Percentiles rank a stretch among this genome's conserved stretches.
phyloP scores from a whole-genome alignment of 331 rosid genomes.

The Pyrus hybrid region DNA sequence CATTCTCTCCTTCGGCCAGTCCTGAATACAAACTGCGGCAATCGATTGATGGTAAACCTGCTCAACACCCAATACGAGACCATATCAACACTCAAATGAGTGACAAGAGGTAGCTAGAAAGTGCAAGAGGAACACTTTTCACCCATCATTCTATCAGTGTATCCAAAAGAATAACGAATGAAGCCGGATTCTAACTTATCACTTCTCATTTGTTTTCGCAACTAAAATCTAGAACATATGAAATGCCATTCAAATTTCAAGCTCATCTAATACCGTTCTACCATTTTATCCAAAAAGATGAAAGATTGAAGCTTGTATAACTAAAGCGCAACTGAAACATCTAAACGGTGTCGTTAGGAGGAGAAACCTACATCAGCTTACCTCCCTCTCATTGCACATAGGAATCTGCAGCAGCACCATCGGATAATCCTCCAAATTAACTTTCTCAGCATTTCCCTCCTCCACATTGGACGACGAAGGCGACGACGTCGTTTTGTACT shows the following conservation, averaged over 20 bases:
- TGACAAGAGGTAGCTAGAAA: background rate
- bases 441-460: constrained; percentile 19
- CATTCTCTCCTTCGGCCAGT: constrained; percentile 96
- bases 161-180: background rate
- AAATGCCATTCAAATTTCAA: background rate
- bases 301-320: background rate
- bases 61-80: constrained; percentile 11
- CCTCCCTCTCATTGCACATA: constrained; percentile 64
- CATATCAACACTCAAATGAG: constrained; percentile 6
- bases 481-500: constrained; percentile 28
- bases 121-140: background rate
- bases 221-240: background rate
- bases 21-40: constrained; percentile 83
- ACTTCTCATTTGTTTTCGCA: background rate
- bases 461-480: constrained; percentile 3
- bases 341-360: constrained; percentile 13
- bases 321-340: background rate
- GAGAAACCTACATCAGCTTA: constrained; percentile 79
- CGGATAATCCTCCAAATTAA: constrained; percentile 59
- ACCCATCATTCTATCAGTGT: background rate
- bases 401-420: constrained; percentile 93
- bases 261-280: background rate
- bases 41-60: constrained; percentile 99
- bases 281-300: background rate
- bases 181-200: background rate